phyloP scores from a whole-genome alignment of 768 basidiomycete genomes.

The Rhodotorula taiwanensis region DNA sequence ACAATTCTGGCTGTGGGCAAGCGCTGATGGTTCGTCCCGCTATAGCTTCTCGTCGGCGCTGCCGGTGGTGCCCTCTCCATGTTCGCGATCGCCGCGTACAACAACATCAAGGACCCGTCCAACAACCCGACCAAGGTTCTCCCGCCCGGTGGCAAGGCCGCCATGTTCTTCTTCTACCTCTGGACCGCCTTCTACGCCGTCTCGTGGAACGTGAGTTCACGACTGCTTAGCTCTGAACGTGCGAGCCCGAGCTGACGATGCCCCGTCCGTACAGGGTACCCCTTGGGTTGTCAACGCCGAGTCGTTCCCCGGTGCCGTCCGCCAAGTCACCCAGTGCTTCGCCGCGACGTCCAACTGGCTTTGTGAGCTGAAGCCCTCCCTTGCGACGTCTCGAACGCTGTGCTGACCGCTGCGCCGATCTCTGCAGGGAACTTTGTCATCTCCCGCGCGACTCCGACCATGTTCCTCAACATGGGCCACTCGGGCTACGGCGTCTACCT shows the following conservation, averaged over 20 bases:
- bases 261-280: constrained; percentile 46
- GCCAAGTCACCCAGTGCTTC: constrained; percentile 40
- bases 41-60: constrained; percentile 50
- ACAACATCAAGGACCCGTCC: constrained; percentile 23
- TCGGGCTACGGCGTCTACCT: constrained; percentile 43
- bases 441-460: constrained; percentile 44
- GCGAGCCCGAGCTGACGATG: background rate
- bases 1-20: constrained; percentile 46
- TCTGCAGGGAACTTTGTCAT: constrained; percentile 40
- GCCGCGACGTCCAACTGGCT: constrained; percentile 36
- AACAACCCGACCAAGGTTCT: constrained; percentile 34
- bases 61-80: constrained; percentile 49
- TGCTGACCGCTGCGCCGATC: too few species aligned
- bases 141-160: constrained; percentile 37
- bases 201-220: constrained; percentile 28
- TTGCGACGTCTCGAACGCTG: too few species aligned
- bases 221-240: too few species aligned
- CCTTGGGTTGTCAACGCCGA: constrained; percentile 52
- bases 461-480: constrained; percentile 40
- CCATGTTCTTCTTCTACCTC: constrained; percentile 41
- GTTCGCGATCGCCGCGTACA: constrained; percentile 46
- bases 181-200: constrained; percentile 41
- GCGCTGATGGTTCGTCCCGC: constrained; percentile 43
- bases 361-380: constrained; percentile 39
- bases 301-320: constrained; percentile 46